Evolutionary conservation across 2,329 filamentous ascomycete species (phyloP).

Genomic region (Colletotrichum kahawae): DNA sequence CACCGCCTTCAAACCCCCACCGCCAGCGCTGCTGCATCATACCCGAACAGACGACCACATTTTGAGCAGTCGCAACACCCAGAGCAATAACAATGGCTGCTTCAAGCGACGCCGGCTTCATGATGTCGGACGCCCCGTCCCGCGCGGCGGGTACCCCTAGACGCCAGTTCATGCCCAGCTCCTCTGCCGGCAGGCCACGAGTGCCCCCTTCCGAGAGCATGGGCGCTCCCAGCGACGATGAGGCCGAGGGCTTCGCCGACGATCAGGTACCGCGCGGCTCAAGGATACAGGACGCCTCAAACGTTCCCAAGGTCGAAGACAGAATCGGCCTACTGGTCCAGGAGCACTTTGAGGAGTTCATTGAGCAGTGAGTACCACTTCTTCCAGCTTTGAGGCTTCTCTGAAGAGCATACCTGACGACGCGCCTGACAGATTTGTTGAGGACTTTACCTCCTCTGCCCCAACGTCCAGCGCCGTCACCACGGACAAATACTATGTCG

Average conservation of each 20-base stretch:
- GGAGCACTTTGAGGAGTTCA: conserved; percentile 78
- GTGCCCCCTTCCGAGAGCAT: conserved; percentile 68
- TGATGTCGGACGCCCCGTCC: conserved; percentile 62
- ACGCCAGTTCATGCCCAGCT: conserved; percentile 47
- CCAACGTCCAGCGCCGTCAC: conserved; percentile 73
- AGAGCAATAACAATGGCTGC: conserved; percentile 46
- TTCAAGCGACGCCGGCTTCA: conserved; percentile 60
- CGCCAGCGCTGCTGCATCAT: not conserved
- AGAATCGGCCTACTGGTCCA: conserved; percentile 76
- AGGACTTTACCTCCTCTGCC: conserved; percentile 68
- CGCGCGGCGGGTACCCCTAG: conserved; percentile 48
- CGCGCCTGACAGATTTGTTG: conserved; percentile 58
- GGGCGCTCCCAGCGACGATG: conserved; percentile 66
- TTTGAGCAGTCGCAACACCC: not conserved
- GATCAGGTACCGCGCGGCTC: conserved; percentile 63
- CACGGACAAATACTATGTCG: conserved; percentile 84
- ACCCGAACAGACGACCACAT: not conserved
- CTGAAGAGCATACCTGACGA: not conserved
- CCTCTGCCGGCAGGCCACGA: conserved; percentile 60
- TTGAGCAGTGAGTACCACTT: conserved; percentile 67
- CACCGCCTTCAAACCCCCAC: not conserved
- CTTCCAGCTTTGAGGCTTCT: not conserved
- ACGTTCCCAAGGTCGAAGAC: conserved; percentile 77
- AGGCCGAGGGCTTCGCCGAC: conserved; percentile 66
- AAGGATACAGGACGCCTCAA: conserved; percentile 50